Evolutionary conservation across 108 stramenopile genomes (phyloP).

Genomic region (Schizochytrium sp.): DNA sequence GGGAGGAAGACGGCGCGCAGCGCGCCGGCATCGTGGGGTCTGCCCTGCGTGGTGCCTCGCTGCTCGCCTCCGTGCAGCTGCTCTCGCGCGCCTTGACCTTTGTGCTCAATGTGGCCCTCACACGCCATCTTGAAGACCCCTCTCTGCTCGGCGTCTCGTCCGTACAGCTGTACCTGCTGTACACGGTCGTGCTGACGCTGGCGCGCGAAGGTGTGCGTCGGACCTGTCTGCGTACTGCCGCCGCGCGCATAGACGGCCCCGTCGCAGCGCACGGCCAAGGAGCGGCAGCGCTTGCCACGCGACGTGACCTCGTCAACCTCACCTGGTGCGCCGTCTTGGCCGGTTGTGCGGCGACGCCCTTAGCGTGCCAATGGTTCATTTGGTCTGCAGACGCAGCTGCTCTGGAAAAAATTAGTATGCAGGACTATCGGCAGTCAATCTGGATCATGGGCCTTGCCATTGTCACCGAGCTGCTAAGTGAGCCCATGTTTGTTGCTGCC

Average conservation of each 20-base stretch:
- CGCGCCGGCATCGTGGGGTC: background rate
- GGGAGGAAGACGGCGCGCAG: background rate
- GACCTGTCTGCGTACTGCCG: background rate
- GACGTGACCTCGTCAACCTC: background rate
- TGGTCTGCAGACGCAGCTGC: background rate
- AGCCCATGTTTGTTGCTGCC: background rate
- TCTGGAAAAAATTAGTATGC: background rate
- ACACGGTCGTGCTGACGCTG: background rate
- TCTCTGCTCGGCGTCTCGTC: background rate
- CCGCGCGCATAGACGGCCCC: background rate
- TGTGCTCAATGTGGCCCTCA: background rate
- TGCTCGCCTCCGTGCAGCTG: background rate
- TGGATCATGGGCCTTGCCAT: background rate
- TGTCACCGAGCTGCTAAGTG: background rate
- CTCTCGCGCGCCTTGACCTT: background rate
- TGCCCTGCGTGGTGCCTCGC: background rate
- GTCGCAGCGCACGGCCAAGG: background rate
- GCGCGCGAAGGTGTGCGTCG: background rate
- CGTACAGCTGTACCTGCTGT: background rate
- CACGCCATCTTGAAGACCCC: background rate
- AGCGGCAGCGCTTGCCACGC: background rate
- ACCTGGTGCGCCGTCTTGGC: background rate
- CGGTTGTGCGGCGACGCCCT: background rate
- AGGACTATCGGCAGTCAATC: background rate
- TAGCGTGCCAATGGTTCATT: background rate